Base-by-base conservation (phyloP, 805 yeast genomes). In the Metschnikowia chrysomelidarum region DNA sequence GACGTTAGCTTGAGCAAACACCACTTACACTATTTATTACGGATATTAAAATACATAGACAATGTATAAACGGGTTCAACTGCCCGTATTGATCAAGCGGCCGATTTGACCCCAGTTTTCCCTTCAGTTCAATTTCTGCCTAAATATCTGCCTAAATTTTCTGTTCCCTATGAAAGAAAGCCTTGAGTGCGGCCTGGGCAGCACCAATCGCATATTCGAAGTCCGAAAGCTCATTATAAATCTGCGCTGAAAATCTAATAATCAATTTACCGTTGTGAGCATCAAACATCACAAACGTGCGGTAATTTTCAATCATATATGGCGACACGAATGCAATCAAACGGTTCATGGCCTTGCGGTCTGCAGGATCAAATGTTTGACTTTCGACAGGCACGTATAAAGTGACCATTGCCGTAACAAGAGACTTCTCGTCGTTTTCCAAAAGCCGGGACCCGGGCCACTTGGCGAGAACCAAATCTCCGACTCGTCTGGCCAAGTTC, bases 191-290 rank as follows among this genome's bases (percentile, higher is more conserved):
- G 6, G 27, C 14, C 9, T 32, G 35, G 2, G 30, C 39, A 3
- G 45, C 40, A 3, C 34, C 32, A 11, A 36, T 25, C 4, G 77
- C 81, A 30, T 58, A 54, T 19, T 62, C 60, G 52, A 67, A 80
- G 47, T 82, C 88, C 5, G 60, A 60, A 11, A 73, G 44, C 29
- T 78, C 82, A 42, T 76, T 73, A 54, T 78, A 82, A 7, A 78
- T 57, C 48, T 78, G 83, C 17, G 79, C 79, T 35, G 81, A 71
- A 44, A 78, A 73, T 42, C 91, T 67, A 21, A 49, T 46, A 12
- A 43, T 43, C 19, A 50, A 29, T 24, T 48, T 46, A 5, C 46
- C 53, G 32, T 69, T 60, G 49, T 75, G 78, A 27, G 56, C 44
- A 2, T 48, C 52, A 20, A 69, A 43, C 5, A 78, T 84, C 19